Conservation (phyloP, 768 basidiomycete species). For the Cystobasidium tubakii region DNA sequence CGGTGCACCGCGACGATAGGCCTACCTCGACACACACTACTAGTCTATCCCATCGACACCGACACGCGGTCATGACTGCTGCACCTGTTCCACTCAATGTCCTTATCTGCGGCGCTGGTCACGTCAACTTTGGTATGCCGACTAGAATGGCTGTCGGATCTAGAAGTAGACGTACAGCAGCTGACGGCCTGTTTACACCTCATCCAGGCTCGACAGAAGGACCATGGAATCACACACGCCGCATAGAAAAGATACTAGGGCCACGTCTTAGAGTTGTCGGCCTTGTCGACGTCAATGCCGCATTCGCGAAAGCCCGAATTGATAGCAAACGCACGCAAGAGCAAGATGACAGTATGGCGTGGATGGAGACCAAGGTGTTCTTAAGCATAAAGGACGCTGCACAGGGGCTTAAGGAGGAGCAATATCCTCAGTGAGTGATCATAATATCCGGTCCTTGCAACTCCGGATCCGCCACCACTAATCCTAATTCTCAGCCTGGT, state of each 20-base stretch:
- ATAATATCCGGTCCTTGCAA: background rate
- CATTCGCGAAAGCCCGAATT: background rate
- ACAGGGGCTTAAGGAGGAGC: background rate
- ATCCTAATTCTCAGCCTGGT: background rate
- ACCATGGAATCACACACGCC: constrained; percentile 1
- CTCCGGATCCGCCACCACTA: background rate
- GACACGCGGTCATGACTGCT: background rate
- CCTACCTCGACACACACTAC: too few species aligned
- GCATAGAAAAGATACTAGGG: background rate
- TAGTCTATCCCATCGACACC: too few species aligned
- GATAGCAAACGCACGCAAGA: background rate
- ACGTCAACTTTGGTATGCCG: background rate
- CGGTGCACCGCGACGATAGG: too few species aligned
- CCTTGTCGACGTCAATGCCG: background rate
- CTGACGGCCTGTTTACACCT: background rate
- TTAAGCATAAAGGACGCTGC: background rate
- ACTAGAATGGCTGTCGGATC: background rate
- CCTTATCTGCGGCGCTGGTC: background rate
- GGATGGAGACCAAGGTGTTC: background rate
- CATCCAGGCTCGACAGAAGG: constrained; percentile 6
- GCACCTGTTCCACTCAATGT: background rate
- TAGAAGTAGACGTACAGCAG: background rate
- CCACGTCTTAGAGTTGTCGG: constrained; percentile 1
- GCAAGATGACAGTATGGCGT: background rate
- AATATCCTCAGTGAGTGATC: background rate